Percentiles rank a stretch among this genome's conserved stretches.
These are phyloP conservation scores for Niebla homalea DNA, from an alignment of 495 filamentous ascomycete genomes.

Conservation along the genomic window DNA sequence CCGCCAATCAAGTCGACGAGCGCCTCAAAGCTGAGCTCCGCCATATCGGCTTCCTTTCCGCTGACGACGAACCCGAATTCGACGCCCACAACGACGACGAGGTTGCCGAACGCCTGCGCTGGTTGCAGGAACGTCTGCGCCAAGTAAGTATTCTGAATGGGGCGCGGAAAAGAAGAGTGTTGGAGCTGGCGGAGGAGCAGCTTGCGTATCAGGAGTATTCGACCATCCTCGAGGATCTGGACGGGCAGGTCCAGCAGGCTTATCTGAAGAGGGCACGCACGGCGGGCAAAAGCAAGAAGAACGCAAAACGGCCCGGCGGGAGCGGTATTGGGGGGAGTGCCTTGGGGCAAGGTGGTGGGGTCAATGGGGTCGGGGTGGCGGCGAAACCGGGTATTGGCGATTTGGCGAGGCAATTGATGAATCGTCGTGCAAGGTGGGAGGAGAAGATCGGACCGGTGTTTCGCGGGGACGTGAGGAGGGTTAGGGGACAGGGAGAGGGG, in stretches of 20 bases:
- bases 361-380: slow-evolving; percentile 38
- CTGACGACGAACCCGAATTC: slow-evolving; percentile 59
- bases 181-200: slow-evolving; percentile 73
- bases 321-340: slow-evolving; percentile 39
- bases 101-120: slow-evolving; percentile 74
- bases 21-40: slow-evolving; percentile 81
- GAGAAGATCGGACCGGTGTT: slow-evolving; percentile 80
- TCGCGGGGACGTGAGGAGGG: slow-evolving; percentile 50
- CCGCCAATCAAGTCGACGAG: slow-evolving; percentile 76
- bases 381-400: slow-evolving; percentile 81
- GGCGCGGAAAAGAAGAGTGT: slow-evolving; percentile 71
- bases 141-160: slow-evolving; percentile 75
- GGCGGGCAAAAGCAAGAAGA: slow-evolving; percentile 84
- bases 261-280: slow-evolving; percentile 95
- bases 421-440: slow-evolving; percentile 72
- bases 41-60: slow-evolving; percentile 78
- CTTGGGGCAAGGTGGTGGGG: slow-evolving; percentile 27
- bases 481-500: slow-evolving; percentile 40
- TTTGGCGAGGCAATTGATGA: slow-evolving; percentile 78
- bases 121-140: slow-evolving; percentile 68
- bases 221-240: slow-evolving; percentile 93
- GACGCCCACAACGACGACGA: slow-evolving; percentile 90
- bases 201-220: slow-evolving; percentile 93
- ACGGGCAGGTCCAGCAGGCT: slow-evolving; percentile 85
- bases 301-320: slow-evolving; percentile 61